phyloP scores from a whole-genome alignment of 208 protist species.

The Trypanosomatidae sp. region DNA sequence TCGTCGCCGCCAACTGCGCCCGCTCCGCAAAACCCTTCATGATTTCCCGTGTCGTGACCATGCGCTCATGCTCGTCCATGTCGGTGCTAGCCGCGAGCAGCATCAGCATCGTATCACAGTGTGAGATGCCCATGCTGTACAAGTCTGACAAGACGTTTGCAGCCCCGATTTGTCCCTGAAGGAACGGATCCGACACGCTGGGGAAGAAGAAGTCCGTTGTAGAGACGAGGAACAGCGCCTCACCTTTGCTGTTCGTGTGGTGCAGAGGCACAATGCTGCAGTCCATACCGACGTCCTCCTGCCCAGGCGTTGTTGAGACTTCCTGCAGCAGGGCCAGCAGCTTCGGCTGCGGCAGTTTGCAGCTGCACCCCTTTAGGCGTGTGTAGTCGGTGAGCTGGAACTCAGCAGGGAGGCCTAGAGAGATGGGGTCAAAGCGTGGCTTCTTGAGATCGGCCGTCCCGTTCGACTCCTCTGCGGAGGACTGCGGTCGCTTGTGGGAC shows the following conservation, averaged over 20 bases:
- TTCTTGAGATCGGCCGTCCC: constrained; percentile 25
- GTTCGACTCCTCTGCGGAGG: constrained; percentile 16
- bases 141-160: constrained; percentile 97
- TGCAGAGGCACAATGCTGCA: constrained; percentile 92
- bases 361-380: constrained; percentile 91
- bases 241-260: constrained; percentile 40
- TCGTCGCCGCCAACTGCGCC: constrained; percentile 64
- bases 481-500: constrained; percentile 17
- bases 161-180: constrained; percentile 94
- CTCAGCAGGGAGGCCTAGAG: constrained; percentile 71
- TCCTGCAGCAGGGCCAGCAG: constrained; percentile 83
- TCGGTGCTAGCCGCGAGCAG: constrained; percentile 92
- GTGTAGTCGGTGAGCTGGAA: constrained; percentile 92
- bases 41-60: constrained; percentile 84
- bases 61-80: constrained; percentile 88
- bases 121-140: constrained; percentile 95
- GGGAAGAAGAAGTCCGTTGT: constrained; percentile 98
- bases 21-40: constrained; percentile 94
- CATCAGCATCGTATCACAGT: constrained; percentile 97
- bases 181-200: constrained; percentile 95
- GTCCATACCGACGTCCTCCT: constrained; percentile 89
- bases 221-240: constrained; percentile 89
- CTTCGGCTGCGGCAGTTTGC: constrained; percentile 94
- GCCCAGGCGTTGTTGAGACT: constrained; percentile 64
- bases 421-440: constrained; percentile 68